Evolutionary conservation across 2,329 filamentous ascomycete species (phyloP), one percentile per base, ranked within the genome.

Genomic region (Ceratocystis alfenasii): DNA sequence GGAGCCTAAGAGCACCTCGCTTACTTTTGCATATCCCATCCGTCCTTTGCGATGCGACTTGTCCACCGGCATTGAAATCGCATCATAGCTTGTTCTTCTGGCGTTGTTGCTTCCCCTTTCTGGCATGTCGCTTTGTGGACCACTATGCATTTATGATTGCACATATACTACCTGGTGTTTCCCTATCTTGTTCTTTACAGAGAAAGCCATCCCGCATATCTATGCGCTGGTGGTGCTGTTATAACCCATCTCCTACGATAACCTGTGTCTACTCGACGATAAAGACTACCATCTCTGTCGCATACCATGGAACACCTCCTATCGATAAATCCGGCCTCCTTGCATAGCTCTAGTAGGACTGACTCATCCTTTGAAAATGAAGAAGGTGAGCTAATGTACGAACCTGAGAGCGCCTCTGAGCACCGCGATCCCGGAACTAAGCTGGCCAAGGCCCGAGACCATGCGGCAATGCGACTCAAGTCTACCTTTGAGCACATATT

Each of bases 401-500:
- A 76, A 30, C 77, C 80, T 5, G 77, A 78, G 22, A 78, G 81
- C 67, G 75, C 81, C 66, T 75, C 77, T 59, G 73, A 76, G 28
- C 75, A 76, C 55, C 78, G 80, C 41, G 79, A 85, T 67, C 78
- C 82, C 17, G 78, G 80, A 63, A 79, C 80, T 68, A 80, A 84
- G 65, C 76, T 90, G 17, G 79, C 84, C 59, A 78, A 82, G 68
- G 84, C 82, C 61, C 82, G 88, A 69, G 81, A 83, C 62, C 80
- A 81, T 65, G 88, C 90, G 66, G 86, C 89, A 68, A 78, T 80
- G 69, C 85, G 85, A 67, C 81, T 96, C 50, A 93, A 94, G 74
- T 86, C 85, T n/a, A 85, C 85, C 4, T 94, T 95, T 73, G 91
- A 96, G 72, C 79, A 83, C 66, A 95, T 97, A 65, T 96, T 96